A percentile compares a stretch with the other conserved stretches of the same genome.
phyloP scores from a whole-genome alignment of 345 rosid species.

The Populus davidiana region DNA sequence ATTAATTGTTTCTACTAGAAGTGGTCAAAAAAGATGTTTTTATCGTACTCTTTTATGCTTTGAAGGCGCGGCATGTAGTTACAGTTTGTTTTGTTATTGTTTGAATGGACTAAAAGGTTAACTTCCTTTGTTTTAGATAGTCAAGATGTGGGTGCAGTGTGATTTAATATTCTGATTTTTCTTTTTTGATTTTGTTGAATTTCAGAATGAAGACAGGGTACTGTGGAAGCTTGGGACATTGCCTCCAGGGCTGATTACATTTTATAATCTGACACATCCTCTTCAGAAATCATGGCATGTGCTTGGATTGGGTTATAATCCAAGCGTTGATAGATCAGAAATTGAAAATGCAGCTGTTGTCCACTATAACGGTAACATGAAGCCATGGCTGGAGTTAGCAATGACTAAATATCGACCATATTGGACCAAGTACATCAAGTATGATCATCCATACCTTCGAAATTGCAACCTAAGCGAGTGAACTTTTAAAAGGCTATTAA shows the following conservation, averaged over 20 bases:
- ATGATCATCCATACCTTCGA: constrained; percentile 79
- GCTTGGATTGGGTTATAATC: constrained; percentile 95
- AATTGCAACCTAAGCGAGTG: constrained; percentile 72
- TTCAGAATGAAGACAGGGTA: constrained; percentile 86
- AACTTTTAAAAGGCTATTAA: constrained; percentile 10
- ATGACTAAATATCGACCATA: constrained; percentile 87
- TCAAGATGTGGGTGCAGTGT: neutral
- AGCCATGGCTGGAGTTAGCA: constrained; percentile 97
- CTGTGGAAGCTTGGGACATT: constrained; percentile 99
- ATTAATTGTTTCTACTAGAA: neutral
- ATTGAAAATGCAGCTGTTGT: constrained; percentile 88
- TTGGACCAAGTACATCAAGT: constrained; percentile 91
- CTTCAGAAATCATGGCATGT: constrained; percentile 97
- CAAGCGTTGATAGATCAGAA: constrained; percentile 71
- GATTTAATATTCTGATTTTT: constrained; percentile 2
- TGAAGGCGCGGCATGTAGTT: neutral
- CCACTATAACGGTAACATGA: constrained; percentile 99
- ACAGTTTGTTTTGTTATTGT: constrained; percentile 1
- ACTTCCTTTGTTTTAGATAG: neutral
- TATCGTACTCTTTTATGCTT: neutral
- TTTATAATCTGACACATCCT: constrained; percentile 79
- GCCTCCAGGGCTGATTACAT: constrained; percentile 96
- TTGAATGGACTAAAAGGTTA: neutral
- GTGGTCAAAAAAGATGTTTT: neutral
- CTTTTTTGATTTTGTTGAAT: constrained; percentile 4